A percentile compares a stretch with the other conserved stretches of the same genome.
Evolutionary conservation across 257 asterid species (phyloP).

Genomic region (Petunia secreta): DNA sequence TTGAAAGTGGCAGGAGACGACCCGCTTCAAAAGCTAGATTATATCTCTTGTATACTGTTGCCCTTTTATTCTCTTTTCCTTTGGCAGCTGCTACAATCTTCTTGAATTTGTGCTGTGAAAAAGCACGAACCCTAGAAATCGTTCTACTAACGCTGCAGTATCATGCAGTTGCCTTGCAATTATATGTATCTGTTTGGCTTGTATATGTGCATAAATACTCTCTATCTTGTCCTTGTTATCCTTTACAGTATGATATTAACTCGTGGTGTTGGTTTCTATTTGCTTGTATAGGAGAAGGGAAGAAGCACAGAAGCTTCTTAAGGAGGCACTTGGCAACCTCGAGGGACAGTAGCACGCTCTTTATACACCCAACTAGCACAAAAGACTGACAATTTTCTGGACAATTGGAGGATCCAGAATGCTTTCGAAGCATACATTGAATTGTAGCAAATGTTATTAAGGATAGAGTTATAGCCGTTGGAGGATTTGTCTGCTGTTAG

Average conservation of each 20-base stretch:
- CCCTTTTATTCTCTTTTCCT: neutral
- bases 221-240: neutral
- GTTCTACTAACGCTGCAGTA: neutral
- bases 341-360: constrained; percentile 51
- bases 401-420: neutral
- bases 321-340: constrained; percentile 72
- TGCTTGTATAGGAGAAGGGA: constrained; percentile 76
- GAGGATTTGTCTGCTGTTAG: neutral
- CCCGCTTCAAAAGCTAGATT: neutral
- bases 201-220: neutral
- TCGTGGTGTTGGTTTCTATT: neutral
- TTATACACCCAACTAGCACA: neutral
- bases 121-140: neutral
- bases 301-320: constrained; percentile 70
- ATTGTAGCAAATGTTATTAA: neutral
- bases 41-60: neutral
- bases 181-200: neutral
- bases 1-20: neutral
- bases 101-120: neutral
- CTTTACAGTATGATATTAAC: neutral
- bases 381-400: neutral
- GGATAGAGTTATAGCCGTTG: no score
- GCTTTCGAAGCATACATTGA: neutral
- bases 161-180: neutral
- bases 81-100: neutral